Percentiles rank a stretch among this genome's conserved stretches.
phyloP scores from a whole-genome alignment of 257 asterid genomes.

The Jacaranda copaia region DNA sequence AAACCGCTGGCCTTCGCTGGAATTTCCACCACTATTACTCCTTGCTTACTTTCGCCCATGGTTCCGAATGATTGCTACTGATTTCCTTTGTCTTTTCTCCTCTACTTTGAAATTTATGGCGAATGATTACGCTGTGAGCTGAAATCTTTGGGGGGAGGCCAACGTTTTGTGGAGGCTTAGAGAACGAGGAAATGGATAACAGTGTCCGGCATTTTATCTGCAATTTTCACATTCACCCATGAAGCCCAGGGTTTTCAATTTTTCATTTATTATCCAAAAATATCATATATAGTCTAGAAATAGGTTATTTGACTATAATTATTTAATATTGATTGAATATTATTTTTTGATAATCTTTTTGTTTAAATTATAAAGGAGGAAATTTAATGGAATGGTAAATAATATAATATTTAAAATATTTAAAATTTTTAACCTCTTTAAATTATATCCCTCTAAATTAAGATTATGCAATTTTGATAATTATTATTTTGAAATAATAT shows the following conservation, averaged over 20 bases:
- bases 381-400: too few relatives aligned
- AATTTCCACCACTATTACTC: constrained; percentile 51
- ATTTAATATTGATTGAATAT: too few relatives aligned
- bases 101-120: constrained; percentile 3
- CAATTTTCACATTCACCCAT: constrained; percentile 41
- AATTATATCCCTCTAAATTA: too few relatives aligned
- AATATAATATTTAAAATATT: too few relatives aligned
- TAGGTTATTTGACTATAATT: too few relatives aligned
- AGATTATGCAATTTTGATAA: too few relatives aligned
- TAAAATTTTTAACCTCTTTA: too few relatives aligned
- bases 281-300: too few relatives aligned
- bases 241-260: background rate
- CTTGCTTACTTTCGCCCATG: constrained; percentile 71
- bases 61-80: background rate
- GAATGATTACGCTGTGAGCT: background rate
- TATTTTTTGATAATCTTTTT: too few relatives aligned
- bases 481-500: too few relatives aligned
- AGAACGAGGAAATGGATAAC: constrained; percentile 47
- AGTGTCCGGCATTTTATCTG: background rate
- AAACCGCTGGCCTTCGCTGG: constrained; percentile 43
- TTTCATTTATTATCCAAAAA: too few relatives aligned
- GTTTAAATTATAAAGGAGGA: too few relatives aligned
- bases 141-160: constrained; percentile 5
- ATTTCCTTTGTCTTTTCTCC: background rate
- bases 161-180: constrained; percentile 31